Conservation (phyloP, 2,329 filamentous ascomycete species). For the Paecilomyces variotii region DNA sequence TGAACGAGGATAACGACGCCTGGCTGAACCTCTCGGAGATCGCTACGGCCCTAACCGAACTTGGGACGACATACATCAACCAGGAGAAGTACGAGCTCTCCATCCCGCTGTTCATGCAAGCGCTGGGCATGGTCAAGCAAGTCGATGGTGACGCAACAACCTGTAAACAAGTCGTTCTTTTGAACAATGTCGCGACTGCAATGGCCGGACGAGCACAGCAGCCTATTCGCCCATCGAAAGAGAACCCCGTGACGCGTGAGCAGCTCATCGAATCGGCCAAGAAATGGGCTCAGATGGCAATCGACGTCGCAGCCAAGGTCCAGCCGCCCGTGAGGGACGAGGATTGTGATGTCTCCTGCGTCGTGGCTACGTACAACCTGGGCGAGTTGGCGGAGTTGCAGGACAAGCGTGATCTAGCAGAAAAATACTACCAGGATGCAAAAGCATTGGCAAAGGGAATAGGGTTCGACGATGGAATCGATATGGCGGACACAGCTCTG, state of each 20-base stretch:
- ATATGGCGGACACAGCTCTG: conserved; percentile 22
- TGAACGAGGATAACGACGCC: conserved; percentile 35
- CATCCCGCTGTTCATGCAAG: conserved; percentile 78
- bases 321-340: conserved; percentile 58
- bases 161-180: conserved; percentile 71
- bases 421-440: conserved; percentile 61
- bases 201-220: conserved; percentile 26
- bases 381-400: conserved; percentile 74
- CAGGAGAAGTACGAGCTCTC: conserved; percentile 71
- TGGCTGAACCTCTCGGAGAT: conserved; percentile 34
- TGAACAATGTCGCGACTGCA: conserved; percentile 51
- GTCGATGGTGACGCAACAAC: conserved; percentile 37
- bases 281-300: conserved; percentile 71
- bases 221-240: conserved; percentile 25
- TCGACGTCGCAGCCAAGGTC: conserved; percentile 59
- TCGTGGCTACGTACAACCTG: conserved; percentile 76
- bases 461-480: conserved; percentile 26
- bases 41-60: conserved; percentile 41
- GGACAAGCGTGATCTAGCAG: conserved; percentile 57
- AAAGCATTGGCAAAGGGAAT: conserved; percentile 48
- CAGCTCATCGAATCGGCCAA: conserved; percentile 61
- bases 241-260: conserved; percentile 45
- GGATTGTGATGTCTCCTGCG: conserved; percentile 79
- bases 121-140: conserved; percentile 58
- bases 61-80: conserved; percentile 68